Evolutionary conservation across 2,329 filamentous ascomycete species (phyloP).

Genomic region (Fusarium euwallaceae): DNA sequence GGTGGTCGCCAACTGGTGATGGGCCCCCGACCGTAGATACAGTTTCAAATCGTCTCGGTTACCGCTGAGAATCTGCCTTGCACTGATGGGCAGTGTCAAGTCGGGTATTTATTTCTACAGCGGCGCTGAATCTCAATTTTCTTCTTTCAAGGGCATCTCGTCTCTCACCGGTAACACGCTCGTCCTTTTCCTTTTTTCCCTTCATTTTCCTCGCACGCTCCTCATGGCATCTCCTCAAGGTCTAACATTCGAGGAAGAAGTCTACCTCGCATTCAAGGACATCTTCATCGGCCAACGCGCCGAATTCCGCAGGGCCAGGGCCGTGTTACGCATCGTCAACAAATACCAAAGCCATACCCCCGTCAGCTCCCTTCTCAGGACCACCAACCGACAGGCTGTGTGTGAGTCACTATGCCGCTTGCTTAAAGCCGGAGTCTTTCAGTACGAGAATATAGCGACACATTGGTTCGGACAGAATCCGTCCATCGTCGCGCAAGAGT

Average conservation of each 20-base stretch:
- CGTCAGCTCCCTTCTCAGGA: neutral
- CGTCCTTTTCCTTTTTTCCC: neutral
- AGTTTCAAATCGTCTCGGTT: neutral
- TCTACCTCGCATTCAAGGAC: slow-evolving; percentile 1
- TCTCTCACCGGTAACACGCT: neutral
- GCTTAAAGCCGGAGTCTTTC: neutral
- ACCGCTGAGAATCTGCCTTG: neutral
- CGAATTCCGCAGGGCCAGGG: neutral
- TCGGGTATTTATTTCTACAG: neutral
- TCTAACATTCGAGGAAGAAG: neutral
- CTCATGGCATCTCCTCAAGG: neutral
- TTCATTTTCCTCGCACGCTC: neutral
- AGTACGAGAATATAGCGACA: no score
- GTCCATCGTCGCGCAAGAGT: neutral
- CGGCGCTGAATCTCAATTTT: neutral
- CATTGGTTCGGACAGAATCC: neutral
- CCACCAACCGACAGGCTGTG: neutral
- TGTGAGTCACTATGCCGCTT: accelerated
- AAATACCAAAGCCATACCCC: neutral
- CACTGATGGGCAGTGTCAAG: neutral
- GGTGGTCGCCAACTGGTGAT: slow-evolving; percentile 1
- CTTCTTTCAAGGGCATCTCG: neutral
- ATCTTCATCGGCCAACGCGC: neutral
- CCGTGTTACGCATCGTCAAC: neutral
- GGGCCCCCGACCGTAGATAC: neutral